phyloP scores from a whole-genome alignment of 495 filamentous ascomycete genomes.

The Tetracladium setigerum region DNA sequence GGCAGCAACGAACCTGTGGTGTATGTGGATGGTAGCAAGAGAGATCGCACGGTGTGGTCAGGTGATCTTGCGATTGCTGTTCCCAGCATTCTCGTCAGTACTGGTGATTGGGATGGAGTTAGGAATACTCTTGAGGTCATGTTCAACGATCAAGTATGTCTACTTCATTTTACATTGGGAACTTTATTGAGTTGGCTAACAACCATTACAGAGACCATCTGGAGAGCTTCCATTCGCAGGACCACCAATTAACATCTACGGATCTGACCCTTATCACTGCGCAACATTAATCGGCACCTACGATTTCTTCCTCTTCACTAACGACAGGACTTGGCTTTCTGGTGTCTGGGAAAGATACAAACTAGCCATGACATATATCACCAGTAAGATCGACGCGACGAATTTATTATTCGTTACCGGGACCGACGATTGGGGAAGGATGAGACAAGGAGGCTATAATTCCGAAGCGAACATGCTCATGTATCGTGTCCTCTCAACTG shows the following conservation, averaged over 20 bases:
- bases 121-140: constrained; percentile 55
- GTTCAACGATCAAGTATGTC: constrained; percentile 36
- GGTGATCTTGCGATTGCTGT: constrained; percentile 56
- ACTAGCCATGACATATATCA: constrained; percentile 46
- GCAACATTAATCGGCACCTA: constrained; percentile 56
- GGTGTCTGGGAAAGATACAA: constrained; percentile 44
- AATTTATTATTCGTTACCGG: constrained; percentile 51
- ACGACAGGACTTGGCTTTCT: constrained; percentile 42
- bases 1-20: constrained; percentile 31
- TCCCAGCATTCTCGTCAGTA: constrained; percentile 47
- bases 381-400: constrained; percentile 40
- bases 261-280: constrained; percentile 58
- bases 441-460: constrained; percentile 43
- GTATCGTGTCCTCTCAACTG: constrained; percentile 44
- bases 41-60: constrained; percentile 51
- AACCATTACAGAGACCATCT: constrained; percentile 3
- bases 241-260: constrained; percentile 46
- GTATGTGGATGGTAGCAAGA: constrained; percentile 48
- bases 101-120: constrained; percentile 52
- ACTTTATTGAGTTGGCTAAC: background rate
- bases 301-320: constrained; percentile 52
- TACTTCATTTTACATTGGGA: background rate
- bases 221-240: constrained; percentile 34
- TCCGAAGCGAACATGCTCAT: constrained; percentile 52
- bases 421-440: constrained; percentile 50